Evolutionary conservation across 805 yeast species (phyloP).

Genomic region (Myxozyma vanderwaltii): DNA sequence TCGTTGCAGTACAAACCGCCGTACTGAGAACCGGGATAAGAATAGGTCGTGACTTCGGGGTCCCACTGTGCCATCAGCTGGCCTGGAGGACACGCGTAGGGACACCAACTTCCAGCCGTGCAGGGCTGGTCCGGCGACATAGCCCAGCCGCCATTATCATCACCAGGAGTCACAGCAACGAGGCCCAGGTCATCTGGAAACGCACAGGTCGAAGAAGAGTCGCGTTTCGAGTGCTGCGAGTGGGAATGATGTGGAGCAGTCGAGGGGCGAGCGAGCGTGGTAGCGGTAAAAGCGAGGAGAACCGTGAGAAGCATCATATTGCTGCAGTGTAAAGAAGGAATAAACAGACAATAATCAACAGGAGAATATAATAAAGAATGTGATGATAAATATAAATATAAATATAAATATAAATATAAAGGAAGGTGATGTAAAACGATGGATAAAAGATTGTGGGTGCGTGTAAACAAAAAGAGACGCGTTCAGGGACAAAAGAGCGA

Average conservation of each 20-base stretch:
- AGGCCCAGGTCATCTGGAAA: constrained; percentile 71
- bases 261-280: constrained; percentile 27
- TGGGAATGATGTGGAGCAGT: constrained; percentile 9
- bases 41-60: constrained; percentile 66
- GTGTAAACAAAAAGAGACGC: too few species aligned
- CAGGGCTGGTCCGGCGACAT: constrained; percentile 74
- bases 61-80: constrained; percentile 90
- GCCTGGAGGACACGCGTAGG: constrained; percentile 90
- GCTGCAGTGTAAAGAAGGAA: neutral
- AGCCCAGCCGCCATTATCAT: constrained; percentile 83
- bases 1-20: constrained; percentile 82
- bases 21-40: constrained; percentile 74
- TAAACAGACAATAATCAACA: neutral
- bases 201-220: constrained; percentile 47
- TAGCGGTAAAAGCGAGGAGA: constrained; percentile 13
- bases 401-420: too few species aligned
- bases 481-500: too few species aligned
- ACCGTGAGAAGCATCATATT: neutral
- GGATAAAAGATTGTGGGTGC: too few species aligned
- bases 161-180: constrained; percentile 63
- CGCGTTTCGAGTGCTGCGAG: constrained; percentile 13
- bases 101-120: constrained; percentile 78
- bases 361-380: neutral
- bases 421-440: too few species aligned
- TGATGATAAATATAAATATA: too few species aligned